Evolutionary conservation across 108 stramenopile species (phyloP), one percentile per base, ranked within the genome.

Genomic region (Cyclotella sp.): DNA sequence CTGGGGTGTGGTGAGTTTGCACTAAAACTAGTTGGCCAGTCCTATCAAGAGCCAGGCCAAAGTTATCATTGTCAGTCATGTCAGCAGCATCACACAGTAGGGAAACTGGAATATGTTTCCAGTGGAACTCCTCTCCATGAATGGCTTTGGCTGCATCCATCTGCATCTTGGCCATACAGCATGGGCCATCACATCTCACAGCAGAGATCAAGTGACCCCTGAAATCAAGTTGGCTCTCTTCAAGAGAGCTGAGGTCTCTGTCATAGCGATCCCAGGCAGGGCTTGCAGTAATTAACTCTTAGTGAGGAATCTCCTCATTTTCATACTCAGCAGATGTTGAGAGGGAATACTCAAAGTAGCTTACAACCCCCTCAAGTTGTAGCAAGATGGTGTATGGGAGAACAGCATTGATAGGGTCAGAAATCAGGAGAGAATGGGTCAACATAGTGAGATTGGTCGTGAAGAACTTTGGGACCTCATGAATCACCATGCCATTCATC

Each of bases 401-500:
- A 42, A n/a, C 42, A 64, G n/a, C 18, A 6, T 41, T 13, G 42
- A 43, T 42, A 42, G 63, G 21, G 9, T 70, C 54, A 9, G n/a
- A 5, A n/a, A n/a, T n/a, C 49, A 54, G 19, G 41, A 70, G 8
- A 9, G 68, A 29, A 44, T 77, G 76, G 19, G 68, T 53, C 27
- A 40, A 15, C 34, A 41, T 26, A 63, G 61, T 70, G 45, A 69
- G 76, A 10, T 62, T 42, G 21, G 34, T 0, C 1, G 30, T 15
- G 44, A 77, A 13, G 18, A 77, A 77, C 47, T 77, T 77, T 16
- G 76, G 69, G 12, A 3, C 9, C 12, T 77, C 69, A 45, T 70
- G 24, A 70, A 77, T 55, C 19, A 16, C 70, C 42, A 70, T 43
- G 13, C 64, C 69, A 70, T 77, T 70, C 76, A 70, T n/a, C n/a